These are phyloP conservation scores for Clathrospora elynae DNA, from an alignment of 2,329 filamentous ascomycete species.

Conservation along the genomic window DNA sequence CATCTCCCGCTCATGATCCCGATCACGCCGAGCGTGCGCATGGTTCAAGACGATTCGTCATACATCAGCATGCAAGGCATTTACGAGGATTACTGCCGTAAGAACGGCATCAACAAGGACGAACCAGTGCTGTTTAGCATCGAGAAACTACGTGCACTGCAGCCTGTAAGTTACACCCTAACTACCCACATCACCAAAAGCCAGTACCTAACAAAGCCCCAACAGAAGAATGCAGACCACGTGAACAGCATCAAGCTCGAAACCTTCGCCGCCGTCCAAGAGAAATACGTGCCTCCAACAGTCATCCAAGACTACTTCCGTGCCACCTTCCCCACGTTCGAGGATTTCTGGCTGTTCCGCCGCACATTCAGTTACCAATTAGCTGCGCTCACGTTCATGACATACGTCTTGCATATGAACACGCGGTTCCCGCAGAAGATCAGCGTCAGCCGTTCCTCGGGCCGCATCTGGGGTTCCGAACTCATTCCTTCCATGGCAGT, in stretches of 20 bases:
- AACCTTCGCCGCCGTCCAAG: conserved; percentile 92
- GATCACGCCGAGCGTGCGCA: conserved; percentile 88
- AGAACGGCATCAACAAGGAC: conserved; percentile 86
- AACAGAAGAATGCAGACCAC: conserved; percentile 71
- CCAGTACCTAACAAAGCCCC: conserved; percentile 7
- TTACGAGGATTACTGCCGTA: conserved; percentile 94
- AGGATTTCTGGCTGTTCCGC: conserved; percentile 98
- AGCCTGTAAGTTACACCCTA: conserved; percentile 37
- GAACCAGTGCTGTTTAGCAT: conserved; percentile 94
- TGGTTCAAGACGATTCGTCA: conserved; percentile 93
- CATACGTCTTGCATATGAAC: conserved; percentile 96
- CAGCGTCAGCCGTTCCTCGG: conserved; percentile 82
- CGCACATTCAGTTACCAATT: conserved; percentile 96
- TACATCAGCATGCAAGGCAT: conserved; percentile 94
- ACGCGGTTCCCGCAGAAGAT: conserved; percentile 96
- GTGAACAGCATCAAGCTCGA: conserved; percentile 77
- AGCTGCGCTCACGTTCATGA: conserved; percentile 95
- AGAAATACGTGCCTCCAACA: conserved; percentile 85
- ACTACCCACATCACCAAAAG: background rate
- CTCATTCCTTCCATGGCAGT: conserved; percentile 87
- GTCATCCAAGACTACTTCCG: conserved; percentile 90
- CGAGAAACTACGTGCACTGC: conserved; percentile 82
- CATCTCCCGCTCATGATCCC: conserved; percentile 95
- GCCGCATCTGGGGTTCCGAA: conserved; percentile 96
- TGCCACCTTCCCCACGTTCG: conserved; percentile 81